Evolutionary conservation across 2,329 filamentous ascomycete species (phyloP).

Genomic region (Alternaria dauci): DNA sequence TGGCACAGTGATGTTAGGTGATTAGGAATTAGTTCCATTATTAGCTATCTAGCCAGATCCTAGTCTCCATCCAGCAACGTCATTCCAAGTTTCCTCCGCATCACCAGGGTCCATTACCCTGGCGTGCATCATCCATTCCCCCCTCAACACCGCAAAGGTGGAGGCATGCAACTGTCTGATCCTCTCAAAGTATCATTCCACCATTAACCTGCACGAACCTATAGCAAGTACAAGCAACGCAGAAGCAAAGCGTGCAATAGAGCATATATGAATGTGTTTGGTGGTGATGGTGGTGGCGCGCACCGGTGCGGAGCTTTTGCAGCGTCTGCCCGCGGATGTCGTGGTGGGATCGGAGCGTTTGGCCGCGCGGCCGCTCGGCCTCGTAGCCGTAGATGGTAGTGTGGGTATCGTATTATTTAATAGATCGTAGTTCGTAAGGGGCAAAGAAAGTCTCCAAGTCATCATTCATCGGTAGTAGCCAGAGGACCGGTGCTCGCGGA

Average conservation of each 20-base stretch:
- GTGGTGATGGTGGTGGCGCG: conserved; percentile 13
- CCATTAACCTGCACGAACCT: conserved; percentile 9
- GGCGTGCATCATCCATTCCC: conserved; percentile 20
- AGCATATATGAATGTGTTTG: conserved; percentile 15
- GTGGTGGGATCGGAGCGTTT: conserved; percentile 7
- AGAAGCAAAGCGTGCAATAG: conserved; percentile 22
- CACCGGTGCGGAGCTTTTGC: conserved; percentile 18
- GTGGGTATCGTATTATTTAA: conserved; percentile 12
- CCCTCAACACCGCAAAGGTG: conserved; percentile 27
- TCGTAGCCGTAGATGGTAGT: conserved; percentile 12
- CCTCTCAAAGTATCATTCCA: conserved; percentile 12
- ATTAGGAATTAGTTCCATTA: conserved; percentile 16
- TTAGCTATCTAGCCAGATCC: conserved; percentile 17
- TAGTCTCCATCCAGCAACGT: conserved; percentile 13
- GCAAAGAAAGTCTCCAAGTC: conserved; percentile 21
- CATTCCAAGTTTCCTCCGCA: conserved; percentile 17
- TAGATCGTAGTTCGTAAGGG: conserved; percentile 11
- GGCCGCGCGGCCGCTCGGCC: conserved; percentile 11
- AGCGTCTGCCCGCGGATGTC: conserved; percentile 14
- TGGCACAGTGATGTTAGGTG: conserved; percentile 23
- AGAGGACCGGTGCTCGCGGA: conserved; percentile 49
- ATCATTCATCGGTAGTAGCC: conserved; percentile 51
- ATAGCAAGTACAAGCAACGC: conserved; percentile 20
- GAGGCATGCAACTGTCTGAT: conserved; percentile 17
- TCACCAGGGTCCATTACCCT: conserved; percentile 16